These are phyloP conservation scores for Huntiella omanensis DNA, from an alignment of 2,329 filamentous ascomycete species.

Conservation along the genomic window DNA sequence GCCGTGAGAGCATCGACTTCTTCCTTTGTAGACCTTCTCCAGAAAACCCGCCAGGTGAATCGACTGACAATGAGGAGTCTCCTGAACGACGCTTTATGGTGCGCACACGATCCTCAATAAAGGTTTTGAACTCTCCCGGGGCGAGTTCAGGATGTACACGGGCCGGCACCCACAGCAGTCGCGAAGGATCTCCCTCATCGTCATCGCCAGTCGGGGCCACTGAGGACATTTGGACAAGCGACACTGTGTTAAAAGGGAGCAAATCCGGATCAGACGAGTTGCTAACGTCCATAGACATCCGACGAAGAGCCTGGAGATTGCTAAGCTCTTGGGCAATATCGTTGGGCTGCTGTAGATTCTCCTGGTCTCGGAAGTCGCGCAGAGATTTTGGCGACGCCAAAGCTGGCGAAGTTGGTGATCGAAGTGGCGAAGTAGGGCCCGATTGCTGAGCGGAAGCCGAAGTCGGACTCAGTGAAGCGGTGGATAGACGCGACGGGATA, in stretches of 20 bases:
- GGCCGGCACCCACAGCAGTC: conserved; percentile 89
- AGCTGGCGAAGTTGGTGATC: conserved; percentile 32
- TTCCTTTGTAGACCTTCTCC: conserved; percentile 54
- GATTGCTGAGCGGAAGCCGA: too few species aligned
- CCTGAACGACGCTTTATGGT: conserved; percentile 72
- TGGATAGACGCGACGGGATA: conserved; percentile 20
- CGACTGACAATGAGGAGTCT: conserved; percentile 43
- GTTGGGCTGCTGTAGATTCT: conserved; percentile 71
- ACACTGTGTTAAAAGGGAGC: conserved; percentile 48
- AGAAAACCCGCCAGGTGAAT: conserved; percentile 20
- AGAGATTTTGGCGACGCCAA: conserved; percentile 20
- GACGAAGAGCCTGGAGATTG: conserved; percentile 73
- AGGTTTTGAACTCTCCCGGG: conserved; percentile 90
- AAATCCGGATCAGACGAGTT: conserved; percentile 57
- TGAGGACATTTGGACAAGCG: conserved; percentile 49
- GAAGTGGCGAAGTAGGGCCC: conserved; percentile 8
- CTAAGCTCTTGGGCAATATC: conserved; percentile 83
- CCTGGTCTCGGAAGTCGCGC: conserved; percentile 38
- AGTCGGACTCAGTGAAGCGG: conserved; percentile 18
- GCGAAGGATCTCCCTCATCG: conserved; percentile 73
- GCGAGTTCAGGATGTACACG: conserved; percentile 86
- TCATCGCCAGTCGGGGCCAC: conserved; percentile 53
- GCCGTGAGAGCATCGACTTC: conserved; percentile 87
- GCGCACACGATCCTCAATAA: conserved; percentile 82
- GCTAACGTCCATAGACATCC: conserved; percentile 87